Base-by-base conservation (phyloP, 2,329 filamentous ascomycete genomes). In the Ustilaginoidea virens region DNA sequence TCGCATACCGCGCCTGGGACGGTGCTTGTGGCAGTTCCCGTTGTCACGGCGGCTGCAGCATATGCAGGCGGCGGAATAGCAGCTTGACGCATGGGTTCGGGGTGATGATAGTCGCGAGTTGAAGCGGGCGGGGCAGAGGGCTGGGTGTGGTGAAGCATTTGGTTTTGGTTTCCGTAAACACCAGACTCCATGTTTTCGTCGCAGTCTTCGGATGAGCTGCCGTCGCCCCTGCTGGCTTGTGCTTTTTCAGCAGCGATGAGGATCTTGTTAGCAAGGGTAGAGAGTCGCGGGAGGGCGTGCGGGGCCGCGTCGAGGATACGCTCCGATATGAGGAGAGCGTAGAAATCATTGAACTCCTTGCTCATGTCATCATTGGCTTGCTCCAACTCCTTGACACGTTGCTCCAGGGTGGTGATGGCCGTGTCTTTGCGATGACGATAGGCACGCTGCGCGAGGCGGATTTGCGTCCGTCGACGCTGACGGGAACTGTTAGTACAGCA, bases 381-480 rank as follows among this genome's bases (percentile, higher is more conserved):
- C 33, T 76, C 69, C n/a, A 92, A 65, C 15, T 69, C 63, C 30
- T 73, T 59, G 16, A 87, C 80, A 35, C 75, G 66, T 30, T 69
- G 65, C 45, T 83, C 76, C 8, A 92, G 61, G 1, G 69, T 71
- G 17, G 71, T 66, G 32, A 92, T 87, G 5, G 80, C 79, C 14
- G 68, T 76, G 46, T 92, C 85, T 52, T 92, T 92, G 29, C 85
- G 74, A 43, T 79, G 72, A 11, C 85, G 72, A 46, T 92, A 92
- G 1, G 82, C 82, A 39, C 83, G 64, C 49, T 92, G 85, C 2
- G 85, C 85, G 31, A 87, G 66, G 15, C 85, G 74, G 37, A 93
- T 90, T 48, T 93, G 85, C 5, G 81, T 87, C 31, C 85, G 70
- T 29, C 85, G 77, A 36, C 82, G 76, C 79, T 80, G 23, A 23